Percentiles rank a stretch among this genome's conserved stretches.
These are phyloP conservation scores for Candida sp. DNA, from an alignment of 1,139 yeast genomes.

Conservation along the genomic window DNA sequence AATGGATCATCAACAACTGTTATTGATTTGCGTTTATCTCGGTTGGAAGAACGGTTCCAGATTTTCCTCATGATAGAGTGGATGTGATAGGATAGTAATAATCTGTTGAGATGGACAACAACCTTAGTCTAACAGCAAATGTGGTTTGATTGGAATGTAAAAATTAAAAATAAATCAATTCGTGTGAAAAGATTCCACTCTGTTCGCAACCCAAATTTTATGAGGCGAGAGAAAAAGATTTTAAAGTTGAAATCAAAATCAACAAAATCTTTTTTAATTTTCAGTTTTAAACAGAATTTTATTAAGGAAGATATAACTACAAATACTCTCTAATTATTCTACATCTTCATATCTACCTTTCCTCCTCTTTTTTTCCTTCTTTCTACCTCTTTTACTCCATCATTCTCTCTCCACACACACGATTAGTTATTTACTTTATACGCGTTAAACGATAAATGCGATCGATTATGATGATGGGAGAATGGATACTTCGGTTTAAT, in stretches of 20 bases:
- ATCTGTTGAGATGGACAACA: not conserved
- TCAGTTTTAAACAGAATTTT: no score
- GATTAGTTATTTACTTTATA: no score
- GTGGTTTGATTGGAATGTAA: no score
- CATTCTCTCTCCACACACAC: no score
- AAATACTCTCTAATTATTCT: no score
- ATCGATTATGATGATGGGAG: not conserved
- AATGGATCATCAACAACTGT: conserved; percentile 11
- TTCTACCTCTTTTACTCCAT: not conserved
- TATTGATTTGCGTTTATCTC: conserved; percentile 3
- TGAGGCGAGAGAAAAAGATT: not conserved
- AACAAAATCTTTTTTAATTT: not conserved
- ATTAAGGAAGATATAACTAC: no score
- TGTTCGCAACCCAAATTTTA: not conserved
- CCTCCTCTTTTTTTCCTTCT: not conserved
- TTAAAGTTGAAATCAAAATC: not conserved
- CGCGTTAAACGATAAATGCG: not conserved
- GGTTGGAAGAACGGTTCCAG: conserved; percentile 1
- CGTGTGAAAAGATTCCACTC: not conserved
- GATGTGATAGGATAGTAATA: not conserved
- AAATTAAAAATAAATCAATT: no score
- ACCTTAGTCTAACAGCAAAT: no score
- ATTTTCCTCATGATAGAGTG: conserved; percentile 1
- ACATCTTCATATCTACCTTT: no score
- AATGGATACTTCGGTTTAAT: no score